A percentile compares a stretch with the other conserved stretches of the same genome.
These are phyloP conservation scores for Stygiomarasmius scandens DNA, from an alignment of 1,284 basidiomycete species.

Conservation along the genomic window DNA sequence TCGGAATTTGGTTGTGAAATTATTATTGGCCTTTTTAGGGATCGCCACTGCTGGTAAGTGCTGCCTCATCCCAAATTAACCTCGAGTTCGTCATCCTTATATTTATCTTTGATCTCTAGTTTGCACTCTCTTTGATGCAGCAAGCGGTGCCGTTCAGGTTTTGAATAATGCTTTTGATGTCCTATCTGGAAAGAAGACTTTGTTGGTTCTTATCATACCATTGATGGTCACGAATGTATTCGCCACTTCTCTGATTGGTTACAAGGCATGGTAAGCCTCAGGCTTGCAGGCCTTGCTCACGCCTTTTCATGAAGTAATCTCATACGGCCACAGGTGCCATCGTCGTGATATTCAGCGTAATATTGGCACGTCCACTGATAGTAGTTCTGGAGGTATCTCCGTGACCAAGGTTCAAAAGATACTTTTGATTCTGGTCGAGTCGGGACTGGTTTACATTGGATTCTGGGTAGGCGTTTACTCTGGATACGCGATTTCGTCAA, in stretches of 20 bases:
- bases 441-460: not conserved
- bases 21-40: not conserved
- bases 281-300: not conserved
- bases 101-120: not conserved
- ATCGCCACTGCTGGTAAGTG: not conserved
- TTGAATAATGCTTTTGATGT: not conserved
- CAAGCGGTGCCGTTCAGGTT: slow-evolving; percentile 1
- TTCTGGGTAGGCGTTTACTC: not conserved
- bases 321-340: too few relatives aligned
- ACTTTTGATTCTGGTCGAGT: slow-evolving; percentile 2
- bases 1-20: not conserved
- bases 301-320: not conserved
- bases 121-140: not conserved
- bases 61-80: too few relatives aligned
- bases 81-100: not conserved
- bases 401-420: slow-evolving; percentile 4
- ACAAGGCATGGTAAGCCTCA: slow-evolving; percentile 2
- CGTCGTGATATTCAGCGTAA: not conserved
- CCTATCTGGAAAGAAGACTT: not conserved
- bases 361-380: not conserved
- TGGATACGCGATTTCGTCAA: not conserved
- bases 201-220: not conserved
- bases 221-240: not conserved
- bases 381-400: not conserved
- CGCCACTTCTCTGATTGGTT: not conserved